Base-by-base conservation (phyloP, 2,329 filamentous ascomycete species). In the Botrytis medusae region DNA sequence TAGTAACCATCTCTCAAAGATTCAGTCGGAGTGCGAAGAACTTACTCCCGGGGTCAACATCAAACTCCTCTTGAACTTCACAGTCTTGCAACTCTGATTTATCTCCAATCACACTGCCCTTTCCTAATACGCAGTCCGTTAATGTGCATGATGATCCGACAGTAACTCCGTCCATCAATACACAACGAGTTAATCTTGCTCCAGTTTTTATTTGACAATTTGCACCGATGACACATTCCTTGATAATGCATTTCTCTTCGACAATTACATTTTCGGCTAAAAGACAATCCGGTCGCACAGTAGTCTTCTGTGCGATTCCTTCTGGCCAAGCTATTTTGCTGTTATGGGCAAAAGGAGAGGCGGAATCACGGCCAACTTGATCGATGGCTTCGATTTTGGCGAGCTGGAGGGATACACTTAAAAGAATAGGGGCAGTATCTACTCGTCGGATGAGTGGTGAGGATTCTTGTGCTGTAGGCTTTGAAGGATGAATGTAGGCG, bases 101-200 rank as follows among this genome's bases (percentile, higher is more conserved):
- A 64, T 93, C 93, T n/a, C 95, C 95, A 77, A 99, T 89, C 78
- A 92, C 91, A 77, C 91, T 92, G 75, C 93, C 85, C 79, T 91
- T 89, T 7, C 96, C 96, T 59, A 98, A 84, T 46, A 98, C 93
- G 80, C 95, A 98, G 34, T 93, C 93, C 1, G 93, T 96, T 69
- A 98, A 85, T 81, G 94, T 94, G 80, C 92, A 95, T 61, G 92
- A 91, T 78, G 93, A 92, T 22, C 93, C 95, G 20, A 99, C 87
- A 12, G 93, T 90, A 0, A 93, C 95, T 5, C 93, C 93, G 74
- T 98, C 95, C 94, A 98, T 98, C 32, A 98, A 84, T 65, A 98
- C 83, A 82, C 95, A 98, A 76, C 95, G 89, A n/a, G 90, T 91
- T 62, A 99, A 84, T 77, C 95, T 93, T 44, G 92, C 94, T n/a